These are phyloP conservation scores for Trichomonas tenax DNA, from an alignment of 208 protist species.

Conservation along the genomic window DNA sequence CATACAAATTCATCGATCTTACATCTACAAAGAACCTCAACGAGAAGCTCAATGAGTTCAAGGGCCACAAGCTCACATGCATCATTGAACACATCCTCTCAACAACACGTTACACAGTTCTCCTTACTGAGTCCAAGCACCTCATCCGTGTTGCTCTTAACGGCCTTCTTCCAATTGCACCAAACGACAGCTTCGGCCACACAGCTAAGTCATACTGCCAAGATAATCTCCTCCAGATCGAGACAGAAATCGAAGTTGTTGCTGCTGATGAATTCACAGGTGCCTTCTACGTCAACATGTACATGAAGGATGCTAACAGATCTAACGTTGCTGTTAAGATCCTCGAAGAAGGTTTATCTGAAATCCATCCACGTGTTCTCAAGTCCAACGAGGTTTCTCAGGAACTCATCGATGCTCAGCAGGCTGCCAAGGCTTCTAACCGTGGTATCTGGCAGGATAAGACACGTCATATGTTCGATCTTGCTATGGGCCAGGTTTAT, in stretches of 20 bases:
- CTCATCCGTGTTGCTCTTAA: not conserved
- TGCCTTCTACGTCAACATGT: not conserved
- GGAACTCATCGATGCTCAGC: not conserved
- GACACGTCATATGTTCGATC: not conserved
- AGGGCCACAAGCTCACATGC: not conserved
- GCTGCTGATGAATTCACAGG: not conserved
- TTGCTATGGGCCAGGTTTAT: not conserved
- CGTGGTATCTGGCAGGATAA: not conserved
- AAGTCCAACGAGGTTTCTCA: not conserved
- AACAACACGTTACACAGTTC: not conserved
- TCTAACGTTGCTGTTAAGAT: not conserved
- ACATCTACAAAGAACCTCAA: not conserved
- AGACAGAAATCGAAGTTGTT: not conserved
- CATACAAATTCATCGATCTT: not conserved
- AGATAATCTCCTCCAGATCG: not conserved
- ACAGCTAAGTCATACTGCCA: not conserved
- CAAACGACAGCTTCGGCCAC: not conserved
- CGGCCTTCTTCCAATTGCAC: not conserved
- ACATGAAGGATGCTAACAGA: not conserved
- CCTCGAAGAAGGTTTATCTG: not conserved
- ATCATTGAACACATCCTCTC: slow-evolving; percentile 6
- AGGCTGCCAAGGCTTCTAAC: not conserved
- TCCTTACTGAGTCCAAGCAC: not conserved
- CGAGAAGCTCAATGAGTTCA: not conserved
- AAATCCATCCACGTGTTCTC: not conserved